Base-by-base conservation (phyloP, 2,329 filamentous ascomycete species). In the Trichoderma afroharzianum region DNA sequence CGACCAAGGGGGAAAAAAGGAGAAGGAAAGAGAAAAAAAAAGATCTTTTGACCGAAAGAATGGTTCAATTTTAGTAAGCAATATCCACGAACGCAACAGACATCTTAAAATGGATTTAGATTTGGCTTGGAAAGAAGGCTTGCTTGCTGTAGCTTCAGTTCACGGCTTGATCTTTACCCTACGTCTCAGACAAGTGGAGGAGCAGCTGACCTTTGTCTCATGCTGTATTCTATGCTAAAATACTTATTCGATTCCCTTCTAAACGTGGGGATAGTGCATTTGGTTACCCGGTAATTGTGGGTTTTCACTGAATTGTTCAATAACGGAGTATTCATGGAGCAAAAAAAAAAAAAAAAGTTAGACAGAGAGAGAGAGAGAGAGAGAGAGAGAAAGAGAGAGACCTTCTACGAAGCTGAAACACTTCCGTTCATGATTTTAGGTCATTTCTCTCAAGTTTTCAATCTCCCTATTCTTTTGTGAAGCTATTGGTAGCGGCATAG, bases 141-240 rank as follows among this genome's bases (percentile, higher is more conserved):
- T 18, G 36, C 15, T 39, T 18, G 36, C 36, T 18, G 36, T 47
- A n/a, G 43, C 43, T 39, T 15, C 36, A 15, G 6, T 43, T 50
- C 11, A 21, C 0, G 24, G 2, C 1, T 50, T 12, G 6, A n/a
- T 24, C 4, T 1, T 12, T 12, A 21, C 4, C n/a, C n/a, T 50
- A 50, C n/a, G 9, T 50, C 43, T 50, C 0, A 50, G n/a, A 50
- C 43, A 50, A 3, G 1, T 24, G 9, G n/a, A 6, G 4, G n/a
- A 50, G 43, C 2, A 14, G 43, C 43, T 50, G 43, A 50, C 0
- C 43, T 50, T 6, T 50, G 43, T 50, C 43, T 50, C 43, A 50
- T 21, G 8, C 43, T 21, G 4, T n/a, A 50, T 21, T 4, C 9
- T 4, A 47, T 11, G 43, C n/a, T 21, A 9, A 47, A 21, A 47